These are phyloP conservation scores for Fistulifera pelliculosa DNA, from an alignment of 108 stramenopile species.

Conservation along the genomic window DNA sequence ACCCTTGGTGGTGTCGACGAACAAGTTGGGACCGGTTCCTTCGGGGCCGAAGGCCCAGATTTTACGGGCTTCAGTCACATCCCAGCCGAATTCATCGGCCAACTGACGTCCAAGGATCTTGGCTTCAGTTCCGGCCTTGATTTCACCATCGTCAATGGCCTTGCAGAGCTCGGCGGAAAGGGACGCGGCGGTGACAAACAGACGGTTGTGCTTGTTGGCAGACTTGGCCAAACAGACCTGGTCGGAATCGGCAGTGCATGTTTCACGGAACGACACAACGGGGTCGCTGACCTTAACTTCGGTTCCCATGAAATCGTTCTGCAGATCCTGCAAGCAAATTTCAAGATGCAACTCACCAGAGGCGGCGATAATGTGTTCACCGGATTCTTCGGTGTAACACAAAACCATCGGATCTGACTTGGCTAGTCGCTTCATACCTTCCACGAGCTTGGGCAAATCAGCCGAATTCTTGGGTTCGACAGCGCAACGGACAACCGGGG, in stretches of 20 bases:
- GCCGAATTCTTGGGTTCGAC: constrained; percentile 99
- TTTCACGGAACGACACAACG: constrained; percentile 99
- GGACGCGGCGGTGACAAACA: constrained; percentile 87
- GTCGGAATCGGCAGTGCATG: constrained; percentile 86
- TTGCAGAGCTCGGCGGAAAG: constrained; percentile 82
- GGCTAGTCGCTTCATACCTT: constrained; percentile 99
- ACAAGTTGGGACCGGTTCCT: constrained; percentile 96
- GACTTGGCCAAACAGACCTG: constrained; percentile 97
- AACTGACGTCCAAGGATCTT: constrained; percentile 93
- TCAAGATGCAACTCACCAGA: constrained; percentile 99
- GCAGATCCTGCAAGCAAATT: constrained; percentile 99
- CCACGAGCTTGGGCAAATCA: constrained; percentile 99
- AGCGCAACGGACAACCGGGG: constrained; percentile 99
- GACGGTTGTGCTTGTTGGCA: constrained; percentile 99
- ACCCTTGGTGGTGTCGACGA: constrained; percentile 99
- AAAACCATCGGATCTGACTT: constrained; percentile 99
- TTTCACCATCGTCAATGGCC: constrained; percentile 95
- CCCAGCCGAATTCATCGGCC: constrained; percentile 95
- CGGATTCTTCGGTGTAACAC: constrained; percentile 99
- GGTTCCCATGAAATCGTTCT: constrained; percentile 99
- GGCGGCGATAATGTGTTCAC: constrained; percentile 99
- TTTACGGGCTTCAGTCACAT: constrained; percentile 96
- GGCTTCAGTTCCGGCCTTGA: constrained; percentile 79
- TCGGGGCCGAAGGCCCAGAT: constrained; percentile 99
- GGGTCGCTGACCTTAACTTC: constrained; percentile 99